phyloP scores from a whole-genome alignment of 2,329 filamentous ascomycete species.

The Talaromyces marneffei region DNA sequence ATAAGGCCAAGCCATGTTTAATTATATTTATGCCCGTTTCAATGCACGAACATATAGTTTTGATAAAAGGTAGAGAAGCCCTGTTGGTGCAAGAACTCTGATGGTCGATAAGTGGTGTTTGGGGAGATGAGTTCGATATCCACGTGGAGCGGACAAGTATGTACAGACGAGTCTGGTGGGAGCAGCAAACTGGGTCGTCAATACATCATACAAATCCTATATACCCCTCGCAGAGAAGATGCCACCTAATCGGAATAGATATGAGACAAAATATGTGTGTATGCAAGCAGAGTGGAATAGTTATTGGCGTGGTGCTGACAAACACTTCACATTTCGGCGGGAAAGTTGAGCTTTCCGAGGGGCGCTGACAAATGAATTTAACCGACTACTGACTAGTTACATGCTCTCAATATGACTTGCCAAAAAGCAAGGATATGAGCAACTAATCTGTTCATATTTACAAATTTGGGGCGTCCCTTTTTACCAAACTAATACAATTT shows the following conservation, averaged over 20 bases:
- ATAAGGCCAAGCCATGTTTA: constrained; percentile 40
- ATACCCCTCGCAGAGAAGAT: neutral
- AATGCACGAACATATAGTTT: neutral
- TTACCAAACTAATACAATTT: neutral
- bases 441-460: neutral
- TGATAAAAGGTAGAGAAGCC: neutral
- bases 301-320: constrained; percentile 4
- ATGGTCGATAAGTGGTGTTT: neutral
- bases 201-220: neutral
- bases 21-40: neutral
- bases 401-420: too few relatives aligned
- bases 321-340: neutral
- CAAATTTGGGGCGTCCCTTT: neutral
- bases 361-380: neutral
- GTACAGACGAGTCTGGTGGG: neutral
- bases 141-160: neutral
- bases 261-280: neutral
- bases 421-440: neutral
- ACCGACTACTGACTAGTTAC: neutral
- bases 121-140: neutral
- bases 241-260: neutral
- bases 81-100: neutral
- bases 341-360: neutral
- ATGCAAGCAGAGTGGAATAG: neutral
- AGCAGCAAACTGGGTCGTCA: neutral